Conservation (phyloP, 768 basidiomycete genomes). For the Holtermannia corniformis region DNA sequence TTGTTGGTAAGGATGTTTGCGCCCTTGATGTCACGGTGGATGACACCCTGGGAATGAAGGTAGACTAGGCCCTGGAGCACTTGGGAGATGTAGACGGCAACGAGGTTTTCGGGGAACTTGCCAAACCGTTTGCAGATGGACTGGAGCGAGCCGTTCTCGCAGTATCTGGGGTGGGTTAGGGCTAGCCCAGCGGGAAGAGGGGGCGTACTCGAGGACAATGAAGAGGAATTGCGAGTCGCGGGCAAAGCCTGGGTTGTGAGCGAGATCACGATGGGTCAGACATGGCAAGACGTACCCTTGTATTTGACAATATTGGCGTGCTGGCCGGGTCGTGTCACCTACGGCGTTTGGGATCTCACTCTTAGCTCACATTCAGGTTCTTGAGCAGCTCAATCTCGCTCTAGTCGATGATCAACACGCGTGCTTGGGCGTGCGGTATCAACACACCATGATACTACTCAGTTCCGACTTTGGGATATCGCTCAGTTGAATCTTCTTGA, state of each 20-base stretch:
- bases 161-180: conserved; percentile 52
- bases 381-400: conserved; percentile 95
- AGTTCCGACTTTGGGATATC: conserved; percentile 90
- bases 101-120: conserved; percentile 94
- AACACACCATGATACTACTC: conserved; percentile 93
- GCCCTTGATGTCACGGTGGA: conserved; percentile 97
- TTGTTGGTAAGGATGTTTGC: conserved; percentile 98
- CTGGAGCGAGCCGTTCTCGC: conserved; percentile 95
- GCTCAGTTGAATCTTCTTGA: conserved; percentile 92
- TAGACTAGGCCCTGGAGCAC: conserved; percentile 92
- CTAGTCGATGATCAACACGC: conserved; percentile 43
- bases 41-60: conserved; percentile 97
- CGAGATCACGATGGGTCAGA: too few relatives aligned
- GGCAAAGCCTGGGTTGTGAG: conserved; percentile 58
- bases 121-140: conserved; percentile 94
- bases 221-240: conserved; percentile 89
- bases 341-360: too few relatives aligned
- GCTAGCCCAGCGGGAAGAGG: not conserved
- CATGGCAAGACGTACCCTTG: conserved; percentile 44
- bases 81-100: conserved; percentile 93
- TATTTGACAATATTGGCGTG: conserved; percentile 98
- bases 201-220: conserved; percentile 77
- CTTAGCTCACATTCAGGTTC: conserved; percentile 75
- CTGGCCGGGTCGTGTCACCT: conserved; percentile 44
- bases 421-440: conserved; percentile 1